Evolutionary conservation across 2,329 filamentous ascomycete genomes (phyloP), one percentile per base, ranked within the genome.

Genomic region (Diaporthe citri): DNA sequence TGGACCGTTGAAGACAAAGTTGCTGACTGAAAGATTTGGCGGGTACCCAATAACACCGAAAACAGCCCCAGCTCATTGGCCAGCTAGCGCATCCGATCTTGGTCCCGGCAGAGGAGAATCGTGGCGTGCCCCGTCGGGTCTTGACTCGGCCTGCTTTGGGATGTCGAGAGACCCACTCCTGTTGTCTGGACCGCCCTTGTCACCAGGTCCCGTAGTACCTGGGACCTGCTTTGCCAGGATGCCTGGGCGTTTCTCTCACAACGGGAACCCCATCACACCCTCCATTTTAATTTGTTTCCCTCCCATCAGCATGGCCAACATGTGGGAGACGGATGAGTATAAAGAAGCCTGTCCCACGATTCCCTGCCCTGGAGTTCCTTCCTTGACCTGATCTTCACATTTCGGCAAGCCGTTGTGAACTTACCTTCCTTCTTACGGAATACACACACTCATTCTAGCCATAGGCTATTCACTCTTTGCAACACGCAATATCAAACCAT

Each of bases 361-460:
- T 69, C 43, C 52, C 59, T 39, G 17, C 46, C 28, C 2, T 56
- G 22, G 3, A 6, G 36, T 34, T 6, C 1, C 59, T 20, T 12
- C 28, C 25, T 57, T 22, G 34, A 39, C 4, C 39, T 71, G 34
- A 43, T n/a, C 28, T 41, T 41, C 72, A 74, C 60, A 57, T 20
- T 70, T 60, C 73, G 72, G 75, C 73, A 72, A 74, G 72, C 75
- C 73, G 72, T 76, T 74, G 67, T 70, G 52, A 72, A 41, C 17
- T 59, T 67, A 64, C 71, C 25, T 74, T 71, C 60, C 72, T 74
- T 62, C 51, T 52, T 34, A 43, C 66, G 52, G 67, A 43, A 46
- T 8, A 60, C 31, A 72, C 52, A 64, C 75, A 69, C 69, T 72
- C 75, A 31, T 72, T 76, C 72, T 66, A 75, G 75, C 70, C 75